Percentiles rank a stretch among this genome's conserved stretches.
Evolutionary conservation across 139 green algal species (phyloP).

Genomic region (Ettlia oleoabundans): DNA sequence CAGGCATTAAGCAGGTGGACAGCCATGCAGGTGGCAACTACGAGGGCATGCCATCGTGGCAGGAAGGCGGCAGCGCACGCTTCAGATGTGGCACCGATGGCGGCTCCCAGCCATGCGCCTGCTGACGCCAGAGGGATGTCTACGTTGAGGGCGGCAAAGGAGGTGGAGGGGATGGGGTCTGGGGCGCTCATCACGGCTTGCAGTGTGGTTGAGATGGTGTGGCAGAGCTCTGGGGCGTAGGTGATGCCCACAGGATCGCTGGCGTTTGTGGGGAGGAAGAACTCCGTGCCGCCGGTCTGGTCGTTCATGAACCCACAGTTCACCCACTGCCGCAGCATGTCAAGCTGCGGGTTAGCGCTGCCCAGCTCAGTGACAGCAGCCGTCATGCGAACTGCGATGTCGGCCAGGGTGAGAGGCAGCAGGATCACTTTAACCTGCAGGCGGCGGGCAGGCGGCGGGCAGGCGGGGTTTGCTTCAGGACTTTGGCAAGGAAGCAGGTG

Average conservation of each 20-base stretch:
- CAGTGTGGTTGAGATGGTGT: neutral
- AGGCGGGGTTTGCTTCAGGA: neutral
- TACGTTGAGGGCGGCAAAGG: neutral
- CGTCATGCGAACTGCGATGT: neutral
- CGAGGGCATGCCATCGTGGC: too few relatives aligned
- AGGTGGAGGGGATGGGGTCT: neutral
- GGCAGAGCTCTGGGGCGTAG: slow-evolving; percentile 27
- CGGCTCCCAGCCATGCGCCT: neutral
- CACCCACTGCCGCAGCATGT: neutral
- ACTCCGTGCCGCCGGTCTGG: neutral
- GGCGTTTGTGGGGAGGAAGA: neutral
- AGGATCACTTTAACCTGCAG: neutral
- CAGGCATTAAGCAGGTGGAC: too few relatives aligned
- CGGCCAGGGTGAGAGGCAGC: neutral
- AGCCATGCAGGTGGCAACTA: too few relatives aligned
- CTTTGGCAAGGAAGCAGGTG: too few relatives aligned
- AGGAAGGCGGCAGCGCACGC: neutral
- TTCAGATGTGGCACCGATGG: neutral
- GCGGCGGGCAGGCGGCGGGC: neutral
- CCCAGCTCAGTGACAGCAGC: neutral
- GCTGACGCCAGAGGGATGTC: neutral
- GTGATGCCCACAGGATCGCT: neutral
- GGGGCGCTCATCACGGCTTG: neutral
- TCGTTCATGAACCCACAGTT: neutral
- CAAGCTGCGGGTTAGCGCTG: neutral